Evolutionary conservation across 495 filamentous ascomycete species (phyloP), one percentile per base, ranked within the genome.

Genomic region (Coniosporium apollinis): DNA sequence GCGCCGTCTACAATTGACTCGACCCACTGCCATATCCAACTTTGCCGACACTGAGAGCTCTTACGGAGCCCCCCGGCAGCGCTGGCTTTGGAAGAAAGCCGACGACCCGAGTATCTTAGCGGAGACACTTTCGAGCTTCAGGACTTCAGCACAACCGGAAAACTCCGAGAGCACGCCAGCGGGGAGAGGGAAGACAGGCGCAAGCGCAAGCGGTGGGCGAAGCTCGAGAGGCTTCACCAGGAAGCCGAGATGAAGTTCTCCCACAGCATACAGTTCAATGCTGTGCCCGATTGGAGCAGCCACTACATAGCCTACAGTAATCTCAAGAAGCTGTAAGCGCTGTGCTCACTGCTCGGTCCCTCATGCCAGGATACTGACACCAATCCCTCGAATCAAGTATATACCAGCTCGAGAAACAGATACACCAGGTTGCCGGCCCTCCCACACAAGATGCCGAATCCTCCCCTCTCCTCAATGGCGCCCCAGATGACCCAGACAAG

Each of bases 231-330:
- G 33, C 54, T 61, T 39, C 46, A 48, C 28, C 55, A 70, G 51
- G 69, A 61, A 35, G 72, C 75, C 76, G 83, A 85, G 44, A 99
- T 99, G 89, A 96, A 94, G 72, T 99, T 99, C 67, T 94, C 89
- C 33, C 89, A 96, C 54, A 96, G 91, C 59, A 75, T 99, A 45
- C 89, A 99, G 62, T 99, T 99, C 61, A 99, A 99, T 60, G 84
- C 89, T 37, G 91, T 99, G 38, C 89, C 91, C 15, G 89, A 99
- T 53, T 99, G 89, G 89, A 94, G 85, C 61, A 80, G 74, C 42
- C 72, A 94, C 57, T 99, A 99, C 56, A 89, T 99, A 47, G 76
- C 84, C 36, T 99, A 99, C 58, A 92, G 83, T 55, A 96, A 93
- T 49, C 71, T 96, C 44, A 99, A 99, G 70, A 99, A 99, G 65